A percentile compares a stretch with the other conserved stretches of the same genome.
Evolutionary conservation across 345 rosid species (phyloP).

Genomic region (Stellera chamaejasme): DNA sequence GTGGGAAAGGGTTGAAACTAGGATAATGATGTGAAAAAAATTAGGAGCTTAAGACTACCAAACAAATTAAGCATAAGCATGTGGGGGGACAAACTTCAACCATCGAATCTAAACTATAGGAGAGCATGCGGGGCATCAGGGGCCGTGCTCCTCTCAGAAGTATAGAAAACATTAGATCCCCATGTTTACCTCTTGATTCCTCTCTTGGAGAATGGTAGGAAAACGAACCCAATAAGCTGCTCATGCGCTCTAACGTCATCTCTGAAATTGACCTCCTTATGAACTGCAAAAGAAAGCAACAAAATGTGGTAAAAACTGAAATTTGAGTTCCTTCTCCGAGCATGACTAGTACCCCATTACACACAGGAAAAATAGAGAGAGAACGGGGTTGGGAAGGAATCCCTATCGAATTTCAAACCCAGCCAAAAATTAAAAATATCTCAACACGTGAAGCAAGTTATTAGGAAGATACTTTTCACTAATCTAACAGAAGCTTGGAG

Average conservation of each 20-base stretch:
- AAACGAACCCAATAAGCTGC: conserved; percentile 64
- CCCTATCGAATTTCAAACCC: too few species aligned
- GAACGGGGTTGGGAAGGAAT: not conserved
- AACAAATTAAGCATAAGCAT: not conserved
- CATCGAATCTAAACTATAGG: not conserved
- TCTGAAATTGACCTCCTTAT: conserved; percentile 75
- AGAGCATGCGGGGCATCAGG: not conserved
- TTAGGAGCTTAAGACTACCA: not conserved
- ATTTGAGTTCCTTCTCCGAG: not conserved
- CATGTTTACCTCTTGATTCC: conserved; percentile 37
- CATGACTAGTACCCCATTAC: not conserved
- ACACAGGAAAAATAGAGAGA: conserved; percentile 7
- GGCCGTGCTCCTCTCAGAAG: not conserved
- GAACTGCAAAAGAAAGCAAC: conserved; percentile 34
- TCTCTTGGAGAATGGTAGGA: conserved; percentile 48
- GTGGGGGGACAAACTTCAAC: not conserved
- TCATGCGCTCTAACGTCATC: conserved; percentile 61
- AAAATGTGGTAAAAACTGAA: conserved; percentile 10
- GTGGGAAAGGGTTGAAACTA: not conserved
- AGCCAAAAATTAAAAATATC: too few species aligned
- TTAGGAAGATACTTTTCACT: not conserved
- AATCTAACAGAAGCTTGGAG: not conserved
- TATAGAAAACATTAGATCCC: not conserved
- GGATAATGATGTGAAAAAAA: not conserved
- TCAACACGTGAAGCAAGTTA: not conserved